Percentiles rank a stretch among this genome's conserved stretches.
These are phyloP conservation scores for Penicillium glabrum DNA, from an alignment of 2,329 filamentous ascomycete genomes.

Conservation along the genomic window DNA sequence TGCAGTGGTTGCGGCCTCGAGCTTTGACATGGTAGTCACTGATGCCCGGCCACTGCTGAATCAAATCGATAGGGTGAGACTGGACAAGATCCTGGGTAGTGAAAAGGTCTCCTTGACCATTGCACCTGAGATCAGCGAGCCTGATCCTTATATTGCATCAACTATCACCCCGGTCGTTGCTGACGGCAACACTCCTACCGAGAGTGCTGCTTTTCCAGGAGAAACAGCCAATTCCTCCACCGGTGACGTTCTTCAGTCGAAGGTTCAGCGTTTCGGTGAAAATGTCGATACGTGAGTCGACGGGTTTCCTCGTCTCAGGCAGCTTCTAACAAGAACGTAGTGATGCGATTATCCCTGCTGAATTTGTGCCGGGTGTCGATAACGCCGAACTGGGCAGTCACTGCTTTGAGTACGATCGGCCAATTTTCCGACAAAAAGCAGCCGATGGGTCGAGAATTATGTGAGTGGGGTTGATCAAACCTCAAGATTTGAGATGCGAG, in stretches of 20 bases:
- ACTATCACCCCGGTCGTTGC: too few species aligned
- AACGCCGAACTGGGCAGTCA: conserved; percentile 9
- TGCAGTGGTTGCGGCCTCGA: conserved; percentile 47
- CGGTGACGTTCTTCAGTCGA: neutral
- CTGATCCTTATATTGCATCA: neutral
- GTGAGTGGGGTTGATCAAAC: neutral
- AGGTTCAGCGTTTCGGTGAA: conserved; percentile 6
- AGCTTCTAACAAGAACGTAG: neutral
- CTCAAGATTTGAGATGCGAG: neutral
- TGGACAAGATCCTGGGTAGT: neutral
- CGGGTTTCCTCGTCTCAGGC: fast-evolving
- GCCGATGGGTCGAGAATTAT: conserved; percentile 39
- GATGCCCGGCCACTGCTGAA: conserved; percentile 33
- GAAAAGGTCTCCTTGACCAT: conserved; percentile 15
- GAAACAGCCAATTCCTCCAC: neutral
- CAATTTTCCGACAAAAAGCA: conserved; percentile 41
- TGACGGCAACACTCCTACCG: neutral
- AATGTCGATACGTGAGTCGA: conserved; percentile 8
- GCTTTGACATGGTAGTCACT: conserved; percentile 46
- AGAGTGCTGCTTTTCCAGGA: neutral
- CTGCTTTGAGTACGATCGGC: conserved; percentile 36
- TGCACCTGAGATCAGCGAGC: conserved; percentile 19
- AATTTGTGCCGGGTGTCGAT: conserved; percentile 9
- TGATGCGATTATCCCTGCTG: conserved; percentile 8
- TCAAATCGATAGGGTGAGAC: neutral